Conservation (phyloP, 23 red algal genomes). For the Porphyridium purpureum region DNA sequence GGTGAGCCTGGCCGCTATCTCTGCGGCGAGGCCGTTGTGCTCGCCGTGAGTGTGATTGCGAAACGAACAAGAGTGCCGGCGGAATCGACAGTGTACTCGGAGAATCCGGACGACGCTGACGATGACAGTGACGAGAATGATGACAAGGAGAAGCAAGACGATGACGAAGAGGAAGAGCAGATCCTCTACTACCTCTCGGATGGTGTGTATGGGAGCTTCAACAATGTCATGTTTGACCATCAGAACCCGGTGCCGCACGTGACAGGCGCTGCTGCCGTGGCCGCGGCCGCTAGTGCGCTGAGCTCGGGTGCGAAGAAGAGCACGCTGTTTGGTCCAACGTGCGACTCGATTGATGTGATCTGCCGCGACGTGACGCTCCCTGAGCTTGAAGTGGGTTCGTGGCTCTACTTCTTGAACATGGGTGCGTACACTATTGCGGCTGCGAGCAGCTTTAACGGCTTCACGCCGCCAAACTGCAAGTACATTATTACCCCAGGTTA, state of each 20-base stretch:
- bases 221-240: constrained; percentile 19
- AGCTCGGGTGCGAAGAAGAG: not conserved
- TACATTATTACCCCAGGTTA: too few species aligned
- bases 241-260: constrained; percentile 4
- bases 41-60: too few species aligned
- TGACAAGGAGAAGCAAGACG: too few species aligned
- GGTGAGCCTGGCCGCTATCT: too few species aligned
- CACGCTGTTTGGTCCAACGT: constrained; percentile 66
- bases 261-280: not conserved
- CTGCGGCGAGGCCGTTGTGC: too few species aligned
- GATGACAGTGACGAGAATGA: too few species aligned
- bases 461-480: too few species aligned
- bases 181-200: constrained; percentile 76
- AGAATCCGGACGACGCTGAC: too few species aligned
- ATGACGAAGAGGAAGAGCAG: too few species aligned
- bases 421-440: constrained; percentile 14
- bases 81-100: too few species aligned
- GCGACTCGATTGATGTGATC: constrained; percentile 49
- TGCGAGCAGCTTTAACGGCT: constrained; percentile 53
- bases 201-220: constrained; percentile 56
- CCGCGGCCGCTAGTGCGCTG: not conserved
- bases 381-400: constrained; percentile 27
- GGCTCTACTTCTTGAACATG: constrained; percentile 20
- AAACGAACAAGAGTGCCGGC: too few species aligned
- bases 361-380: constrained; percentile 16